phyloP scores from a whole-genome alignment of 176 grass and related monocot species.

The Zea mays region Zm-B73-REFERENCE-NAM-5.0 NC_050099.1:240213001-240213500 shows the following conservation, averaged over 20 bases:
- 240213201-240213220: neutral
- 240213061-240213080: neutral
- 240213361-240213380: neutral
- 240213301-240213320: neutral
- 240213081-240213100: neutral
- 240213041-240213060: neutral
- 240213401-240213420: neutral
- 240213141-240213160: neutral
- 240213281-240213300: neutral
- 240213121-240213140: neutral
- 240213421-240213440: neutral
- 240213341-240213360: neutral
- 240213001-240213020: too few species aligned
- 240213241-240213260: neutral
- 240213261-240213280: too few species aligned
- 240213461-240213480: neutral
- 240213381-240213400: neutral
- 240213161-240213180: neutral
- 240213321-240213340: neutral
- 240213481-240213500: neutral
- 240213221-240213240: neutral
- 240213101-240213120: neutral
- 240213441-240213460: neutral
- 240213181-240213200: neutral
- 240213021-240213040: too few species aligned